These are phyloP conservation scores for Musa acuminata DNA, from an alignment of 176 grass and related monocot genomes.

Conservation along the genomic window DNA sequence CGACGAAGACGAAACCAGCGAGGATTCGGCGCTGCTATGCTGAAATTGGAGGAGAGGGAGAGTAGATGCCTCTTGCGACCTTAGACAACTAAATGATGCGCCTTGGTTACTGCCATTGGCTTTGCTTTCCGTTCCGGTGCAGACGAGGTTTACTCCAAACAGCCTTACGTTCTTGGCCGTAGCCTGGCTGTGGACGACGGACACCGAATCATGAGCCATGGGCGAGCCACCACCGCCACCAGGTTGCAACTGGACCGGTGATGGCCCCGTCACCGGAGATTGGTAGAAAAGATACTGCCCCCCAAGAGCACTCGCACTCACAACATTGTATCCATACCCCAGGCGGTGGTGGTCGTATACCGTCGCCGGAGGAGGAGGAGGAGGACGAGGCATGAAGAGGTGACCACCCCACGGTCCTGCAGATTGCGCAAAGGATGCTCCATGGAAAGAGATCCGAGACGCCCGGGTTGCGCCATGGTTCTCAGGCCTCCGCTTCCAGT, in stretches of 20 bases:
- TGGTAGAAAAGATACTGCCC: conserved; percentile 3
- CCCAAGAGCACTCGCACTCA: background rate
- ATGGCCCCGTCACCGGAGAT: background rate
- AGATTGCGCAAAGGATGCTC: conserved; percentile 20
- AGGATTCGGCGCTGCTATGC: conserved; percentile 15
- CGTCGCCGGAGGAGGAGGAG: background rate
- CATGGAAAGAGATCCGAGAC: conserved; percentile 15
- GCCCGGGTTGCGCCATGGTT: conserved; percentile 13
- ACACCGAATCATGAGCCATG: conserved; percentile 46
- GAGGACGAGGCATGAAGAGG: conserved; percentile 10
- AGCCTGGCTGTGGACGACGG: conserved; percentile 22
- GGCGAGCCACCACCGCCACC: conserved; percentile 5
- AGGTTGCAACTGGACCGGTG: conserved; percentile 29
- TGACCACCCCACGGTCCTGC: conserved; percentile 21
- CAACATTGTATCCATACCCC: conserved; percentile 21
- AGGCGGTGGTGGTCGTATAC: background rate
- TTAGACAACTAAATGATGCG: background rate
- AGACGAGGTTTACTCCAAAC: conserved; percentile 82
- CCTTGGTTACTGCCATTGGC: background rate
- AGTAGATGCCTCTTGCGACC: background rate
- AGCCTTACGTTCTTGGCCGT: conserved; percentile 48
- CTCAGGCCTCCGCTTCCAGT: conserved; percentile 56
- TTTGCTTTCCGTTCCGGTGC: conserved; percentile 11
- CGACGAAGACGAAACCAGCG: conserved; percentile 29
- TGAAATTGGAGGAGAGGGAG: conserved; percentile 9